Evolutionary conservation across 2,329 filamentous ascomycete genomes (phyloP).

Genomic region (Alternaria viburni): DNA sequence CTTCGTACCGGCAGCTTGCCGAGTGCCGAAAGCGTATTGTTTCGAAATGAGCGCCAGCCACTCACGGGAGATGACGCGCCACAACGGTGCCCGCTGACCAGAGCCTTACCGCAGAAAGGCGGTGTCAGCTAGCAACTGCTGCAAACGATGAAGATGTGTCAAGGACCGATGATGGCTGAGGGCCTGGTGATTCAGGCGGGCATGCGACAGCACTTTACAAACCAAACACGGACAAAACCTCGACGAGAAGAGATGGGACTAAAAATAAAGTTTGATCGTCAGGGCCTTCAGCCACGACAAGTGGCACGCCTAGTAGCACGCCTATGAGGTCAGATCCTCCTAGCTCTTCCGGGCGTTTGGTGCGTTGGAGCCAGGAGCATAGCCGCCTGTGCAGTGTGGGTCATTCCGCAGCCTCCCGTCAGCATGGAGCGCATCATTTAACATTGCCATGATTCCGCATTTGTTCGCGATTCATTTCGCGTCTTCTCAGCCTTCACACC

Average conservation of each 20-base stretch:
- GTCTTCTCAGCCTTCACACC: neutral
- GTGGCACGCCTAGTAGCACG: slow-evolving; percentile 13
- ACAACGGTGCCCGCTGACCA: neutral
- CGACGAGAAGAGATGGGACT: neutral
- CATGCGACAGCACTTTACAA: slow-evolving; percentile 7
- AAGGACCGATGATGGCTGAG: neutral
- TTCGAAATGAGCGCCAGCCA: neutral
- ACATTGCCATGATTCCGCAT: slow-evolving; percentile 11
- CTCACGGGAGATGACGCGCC: slow-evolving; percentile 5
- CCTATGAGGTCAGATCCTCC: slow-evolving; percentile 25
- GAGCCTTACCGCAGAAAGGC: neutral
- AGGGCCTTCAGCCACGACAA: slow-evolving; percentile 21
- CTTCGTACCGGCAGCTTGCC: neutral
- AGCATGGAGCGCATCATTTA: slow-evolving; percentile 16
- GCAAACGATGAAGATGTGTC: neutral
- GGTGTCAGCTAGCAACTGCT: slow-evolving; percentile 4
- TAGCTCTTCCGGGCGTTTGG: slow-evolving; percentile 13
- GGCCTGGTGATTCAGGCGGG: neutral
- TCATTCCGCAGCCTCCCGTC: slow-evolving; percentile 17
- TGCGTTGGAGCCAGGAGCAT: slow-evolving; percentile 15
- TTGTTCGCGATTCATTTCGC: slow-evolving; percentile 5
- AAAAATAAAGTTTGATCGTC: slow-evolving; percentile 21
- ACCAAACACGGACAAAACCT: neutral
- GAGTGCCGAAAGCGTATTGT: slow-evolving; percentile 2
- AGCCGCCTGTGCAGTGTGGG: slow-evolving; percentile 9